Base-by-base conservation (phyloP, 148 eudicot species). In the Nepenthes mirabilis region DNA sequence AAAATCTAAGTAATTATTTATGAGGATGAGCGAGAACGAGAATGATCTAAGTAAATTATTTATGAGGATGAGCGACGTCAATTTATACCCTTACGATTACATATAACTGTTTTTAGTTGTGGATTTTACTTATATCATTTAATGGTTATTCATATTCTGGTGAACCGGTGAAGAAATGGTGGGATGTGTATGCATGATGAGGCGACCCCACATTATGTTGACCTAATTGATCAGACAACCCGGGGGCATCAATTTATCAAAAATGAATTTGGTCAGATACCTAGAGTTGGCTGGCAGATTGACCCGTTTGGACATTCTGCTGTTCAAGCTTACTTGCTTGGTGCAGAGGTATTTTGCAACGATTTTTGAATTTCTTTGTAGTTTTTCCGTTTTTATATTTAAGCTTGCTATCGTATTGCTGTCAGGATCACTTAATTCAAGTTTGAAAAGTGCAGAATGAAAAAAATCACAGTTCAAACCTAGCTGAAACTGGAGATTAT, bases 221-320 rank as follows among this genome's bases (percentile, higher is more conserved):
- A 86, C 73, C 73, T 86, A 53, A 80, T 86, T 49, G 93, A 86
- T 71, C 93, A 86, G 75, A 86, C 87, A 34, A 83, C 88, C 69
- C 62, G 83, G 51, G 93, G 93, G 49, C 93, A 86, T 66, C 79
- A 37, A 56, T 86, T 83, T 62, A 86, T 86, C 70, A 74, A 68
- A 68, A 56, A 77, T 11, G 86, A 74, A 57, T 86, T 86, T 57
- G 77, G 68, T 52, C 85, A 83, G 72, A 64, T 61, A 58, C 93
- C 93, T 50, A 82, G 88, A 72, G 80, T 83, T 57, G 93, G 93
- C 65, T 86, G 93, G 93, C 93, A 86, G 75, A 86, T 86, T 66
- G 93, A 86, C 73, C 93, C 93, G 37, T 86, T 86, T 65, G 93
- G 93, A 53, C 93, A 86, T 79, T 86, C 93, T 53, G 88, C 93